Percentiles rank a stretch among this genome's conserved stretches.
Evolutionary conservation across 208 protist genomes (phyloP).

Genomic region (Acanthamoeba culbertsoni): DNA sequence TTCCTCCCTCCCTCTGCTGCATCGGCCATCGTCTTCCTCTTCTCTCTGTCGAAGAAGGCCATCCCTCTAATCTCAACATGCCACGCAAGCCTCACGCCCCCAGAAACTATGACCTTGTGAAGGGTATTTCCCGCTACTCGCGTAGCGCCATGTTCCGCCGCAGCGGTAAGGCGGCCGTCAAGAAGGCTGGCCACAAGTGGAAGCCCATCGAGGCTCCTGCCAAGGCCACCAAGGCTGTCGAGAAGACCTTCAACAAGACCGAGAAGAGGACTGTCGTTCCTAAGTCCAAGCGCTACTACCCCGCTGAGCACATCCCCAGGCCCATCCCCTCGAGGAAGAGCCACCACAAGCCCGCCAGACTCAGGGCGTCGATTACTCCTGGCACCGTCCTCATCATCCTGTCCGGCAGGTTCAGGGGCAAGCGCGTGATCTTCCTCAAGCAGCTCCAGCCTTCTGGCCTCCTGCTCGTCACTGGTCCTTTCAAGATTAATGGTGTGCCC

Average conservation of each 20-base stretch:
- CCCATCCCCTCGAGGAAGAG: conserved; percentile 67
- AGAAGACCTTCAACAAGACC: conserved; percentile 62
- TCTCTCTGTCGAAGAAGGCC: not conserved
- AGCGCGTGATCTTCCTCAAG: conserved; percentile 98
- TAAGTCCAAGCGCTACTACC: conserved; percentile 71
- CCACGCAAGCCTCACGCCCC: conserved; percentile 52
- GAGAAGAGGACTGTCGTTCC: not conserved
- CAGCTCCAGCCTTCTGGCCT: conserved; percentile 94
- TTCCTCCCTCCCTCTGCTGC: not conserved
- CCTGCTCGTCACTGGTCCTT: conserved; percentile 95
- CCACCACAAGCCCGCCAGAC: conserved; percentile 70
- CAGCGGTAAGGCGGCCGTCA: conserved; percentile 10
- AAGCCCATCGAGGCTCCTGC: not conserved
- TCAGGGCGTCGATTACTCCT: conserved; percentile 84
- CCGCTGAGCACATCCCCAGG: conserved; percentile 64
- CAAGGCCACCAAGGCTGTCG: not conserved
- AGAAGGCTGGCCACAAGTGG: conserved; percentile 26
- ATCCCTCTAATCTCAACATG: conserved; percentile 18
- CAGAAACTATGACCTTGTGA: conserved; percentile 15
- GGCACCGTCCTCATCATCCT: conserved; percentile 96
- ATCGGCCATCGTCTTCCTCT: conserved; percentile 27
- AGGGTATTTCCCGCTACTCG: conserved; percentile 1
- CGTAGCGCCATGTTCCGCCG: conserved; percentile 43
- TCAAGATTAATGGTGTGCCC: conserved; percentile 96
- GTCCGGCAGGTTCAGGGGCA: conserved; percentile 94